Percentiles rank a stretch among this genome's conserved stretches.
Conservation (phyloP, 2,329 filamentous ascomycete genomes). For the Cryphonectria radicalis region DNA sequence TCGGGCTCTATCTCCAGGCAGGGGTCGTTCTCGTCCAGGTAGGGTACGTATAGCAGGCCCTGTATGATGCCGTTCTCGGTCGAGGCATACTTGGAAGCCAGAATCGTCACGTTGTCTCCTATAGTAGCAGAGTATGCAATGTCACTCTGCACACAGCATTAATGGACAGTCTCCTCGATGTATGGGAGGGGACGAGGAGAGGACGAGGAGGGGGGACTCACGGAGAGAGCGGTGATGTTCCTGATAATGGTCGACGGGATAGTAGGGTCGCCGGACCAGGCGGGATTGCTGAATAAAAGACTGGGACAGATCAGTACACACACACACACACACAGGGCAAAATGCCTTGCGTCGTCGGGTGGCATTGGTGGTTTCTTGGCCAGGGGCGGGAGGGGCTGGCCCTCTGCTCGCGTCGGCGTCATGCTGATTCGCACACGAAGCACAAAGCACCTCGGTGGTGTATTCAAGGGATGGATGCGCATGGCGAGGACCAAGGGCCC, state of each 20-base stretch:
- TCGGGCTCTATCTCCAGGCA: constrained; percentile 67
- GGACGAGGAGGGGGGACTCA: constrained; percentile 40
- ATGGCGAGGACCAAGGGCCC: not conserved
- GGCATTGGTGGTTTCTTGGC: constrained; percentile 7
- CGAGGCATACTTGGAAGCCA: constrained; percentile 70
- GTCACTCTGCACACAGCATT: constrained; percentile 39
- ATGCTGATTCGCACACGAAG: not conserved
- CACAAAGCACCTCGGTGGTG: not conserved
- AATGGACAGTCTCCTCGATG: not conserved
- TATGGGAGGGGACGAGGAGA: not conserved
- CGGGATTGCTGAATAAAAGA: constrained; percentile 64
- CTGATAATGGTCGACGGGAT: constrained; percentile 58
- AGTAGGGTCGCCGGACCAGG: constrained; percentile 54
- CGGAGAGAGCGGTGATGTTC: constrained; percentile 61
- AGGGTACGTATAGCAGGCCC: constrained; percentile 86
- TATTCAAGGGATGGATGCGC: not conserved
- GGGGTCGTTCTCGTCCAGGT: constrained; percentile 58
- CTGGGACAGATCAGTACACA: constrained; percentile 40
- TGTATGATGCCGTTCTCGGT: constrained; percentile 65
- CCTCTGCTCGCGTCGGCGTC: not conserved
- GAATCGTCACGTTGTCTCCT: constrained; percentile 69
- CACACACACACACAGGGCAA: no score
- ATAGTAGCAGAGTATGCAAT: constrained; percentile 59
- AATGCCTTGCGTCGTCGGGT: no score
- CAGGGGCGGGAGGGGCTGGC: not conserved